Base-by-base conservation (phyloP, 1,284 basidiomycete species). In the Apiotrichum laibachii region DNA sequence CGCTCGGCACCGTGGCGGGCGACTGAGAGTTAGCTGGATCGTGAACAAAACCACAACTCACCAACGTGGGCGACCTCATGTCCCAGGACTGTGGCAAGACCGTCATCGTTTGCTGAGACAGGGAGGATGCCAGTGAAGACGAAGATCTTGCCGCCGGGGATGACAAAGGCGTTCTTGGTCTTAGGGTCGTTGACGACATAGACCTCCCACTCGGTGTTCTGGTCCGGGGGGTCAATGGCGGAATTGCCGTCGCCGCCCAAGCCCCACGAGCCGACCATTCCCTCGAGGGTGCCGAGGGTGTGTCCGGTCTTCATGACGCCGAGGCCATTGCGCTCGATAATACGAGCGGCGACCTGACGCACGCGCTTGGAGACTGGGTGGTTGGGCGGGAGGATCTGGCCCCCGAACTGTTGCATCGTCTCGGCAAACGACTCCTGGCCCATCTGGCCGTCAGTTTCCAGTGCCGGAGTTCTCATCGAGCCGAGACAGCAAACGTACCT, bases 51-150 rank as follows among this genome's bases (percentile, higher is more conserved):
- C 2, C 18, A 61, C 53, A 8, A 62, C 80, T 69, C 65, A 85
- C 87, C 86, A 64, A 89, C 87, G 71, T 95, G 93, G 3, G 89
- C 90, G 45, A 95, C 88, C 77, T 94, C 92, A 75, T 97, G 93
- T 1, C 90, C 86, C 2, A 97, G 79, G 1, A 97, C 87, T 9
- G 88, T 88, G 1, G 94, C 91, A 0, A 98, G 79, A 0, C 92
- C 92, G 62, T 88, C 83, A 64, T 92, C 88, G 62, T 92, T 86
- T 61, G 80, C 80, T 50, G 86, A 87, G 7, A 94, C 80, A 0
- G 90, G 91, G 10, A 97, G 76, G 52, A 97, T 91, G 0, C 93
- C 93, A 0, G 89, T 92, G 67, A 91, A 96, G 2, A 97, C 89
- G 53, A 94, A 85, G 63, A 96, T 88, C 65, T 85, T 85, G 19